A percentile compares a stretch with the other conserved stretches of the same genome.
These are phyloP conservation scores for Deinandra increscens DNA, from an alignment of 129 eudicot genomes.

Conservation along the genomic window DNA sequence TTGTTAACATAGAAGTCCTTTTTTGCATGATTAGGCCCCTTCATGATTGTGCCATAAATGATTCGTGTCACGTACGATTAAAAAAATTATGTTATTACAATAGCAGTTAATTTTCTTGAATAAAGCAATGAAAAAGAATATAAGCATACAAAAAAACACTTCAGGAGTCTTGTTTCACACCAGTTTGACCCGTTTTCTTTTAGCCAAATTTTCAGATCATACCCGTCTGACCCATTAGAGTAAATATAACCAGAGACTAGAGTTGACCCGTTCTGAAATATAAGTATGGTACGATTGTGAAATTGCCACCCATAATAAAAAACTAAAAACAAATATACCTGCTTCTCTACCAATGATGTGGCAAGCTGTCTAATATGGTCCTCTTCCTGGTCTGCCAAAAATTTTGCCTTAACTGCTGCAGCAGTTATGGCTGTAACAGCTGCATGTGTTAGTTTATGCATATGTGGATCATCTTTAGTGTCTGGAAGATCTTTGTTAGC, in stretches of 20 bases:
- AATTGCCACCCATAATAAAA: background rate
- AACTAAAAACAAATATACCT: slow-evolving; percentile 40
- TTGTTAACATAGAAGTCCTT: no score
- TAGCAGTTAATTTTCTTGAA: background rate
- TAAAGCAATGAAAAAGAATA: background rate
- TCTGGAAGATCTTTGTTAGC: slow-evolving; percentile 25
- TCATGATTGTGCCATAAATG: background rate
- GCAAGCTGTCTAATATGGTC: slow-evolving; percentile 80
- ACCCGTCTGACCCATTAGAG: background rate
- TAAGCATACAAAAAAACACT: background rate
- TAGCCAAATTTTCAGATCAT: background rate
- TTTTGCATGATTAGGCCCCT: no score
- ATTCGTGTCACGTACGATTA: background rate
- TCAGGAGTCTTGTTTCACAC: background rate
- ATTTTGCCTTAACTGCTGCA: slow-evolving; percentile 92
- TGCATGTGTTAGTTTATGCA: slow-evolving; percentile 63
- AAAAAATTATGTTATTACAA: background rate
- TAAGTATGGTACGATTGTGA: background rate
- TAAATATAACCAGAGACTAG: background rate
- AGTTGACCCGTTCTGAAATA: background rate
- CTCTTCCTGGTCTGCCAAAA: slow-evolving; percentile 87
- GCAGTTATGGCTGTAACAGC: slow-evolving; percentile 84
- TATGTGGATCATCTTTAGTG: slow-evolving; percentile 35
- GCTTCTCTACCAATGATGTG: slow-evolving; percentile 68
- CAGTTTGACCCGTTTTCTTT: background rate